Base-by-base conservation (phyloP, 768 basidiomycete genomes). In the Trametes cinnabarina region DNA sequence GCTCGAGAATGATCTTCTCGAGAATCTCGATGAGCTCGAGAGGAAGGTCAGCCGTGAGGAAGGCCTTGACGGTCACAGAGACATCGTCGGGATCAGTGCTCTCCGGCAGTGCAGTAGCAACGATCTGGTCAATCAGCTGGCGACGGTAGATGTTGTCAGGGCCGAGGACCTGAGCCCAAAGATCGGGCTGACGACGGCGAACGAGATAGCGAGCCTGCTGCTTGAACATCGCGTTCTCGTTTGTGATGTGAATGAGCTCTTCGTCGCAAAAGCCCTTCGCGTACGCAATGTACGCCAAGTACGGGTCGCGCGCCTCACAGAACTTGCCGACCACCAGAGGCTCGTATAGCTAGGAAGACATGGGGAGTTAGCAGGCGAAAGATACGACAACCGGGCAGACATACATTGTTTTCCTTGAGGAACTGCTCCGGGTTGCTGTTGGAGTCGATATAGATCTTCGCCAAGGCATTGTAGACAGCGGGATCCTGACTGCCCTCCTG, bases 181-280 rank as follows among this genome's bases (percentile, higher is more conserved):
- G 84, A 60, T 98, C 97, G 15, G 90, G 85, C 61, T 92, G 87
- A 61, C 97, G 92, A 65, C 97, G 88, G 75, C 95, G 97, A 69
- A 98, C 92, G 57, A 99, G 85, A 75, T 99, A 99, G 26, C 97
- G 88, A 51, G 97, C 92, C 74, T 98, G 97, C 68, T 99, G 96
- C 76, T 98, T 99, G 83, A 95, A 99, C 97, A 99, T 99, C 12
- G 94, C 88, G 77, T 99, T 99, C 64, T 96, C 95, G 70, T 98
- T 98, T 47, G 97, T 98, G 72, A 99, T 96, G 20, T 85, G 73
- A 68, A 99, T 95, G 58, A 99, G 83, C 73, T 99, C 97, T 5
- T 98, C 94, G 63, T 99, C 97, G 70, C 97, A 99, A 74, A 98
- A 90, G 56, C 97, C 97, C 72, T 98, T 98, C 35, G 97, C 97